phyloP scores from a whole-genome alignment of 352 stramenopile species.

The Albugo laibachii region DNA sequence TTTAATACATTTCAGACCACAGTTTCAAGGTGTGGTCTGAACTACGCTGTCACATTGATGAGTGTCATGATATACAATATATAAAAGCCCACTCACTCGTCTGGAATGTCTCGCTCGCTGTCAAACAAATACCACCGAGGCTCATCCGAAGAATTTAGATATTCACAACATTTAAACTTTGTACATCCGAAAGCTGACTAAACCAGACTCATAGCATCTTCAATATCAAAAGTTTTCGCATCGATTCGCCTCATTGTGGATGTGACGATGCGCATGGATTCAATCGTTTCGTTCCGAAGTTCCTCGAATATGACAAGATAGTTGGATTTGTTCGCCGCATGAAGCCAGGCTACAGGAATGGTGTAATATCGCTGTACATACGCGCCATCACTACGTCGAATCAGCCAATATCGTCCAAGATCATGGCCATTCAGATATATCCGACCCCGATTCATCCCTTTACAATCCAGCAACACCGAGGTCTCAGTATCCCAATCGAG shows the following conservation, averaged over 20 bases:
- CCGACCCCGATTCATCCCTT: conserved; percentile 33
- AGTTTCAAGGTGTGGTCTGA: no score
- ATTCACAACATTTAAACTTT: no score
- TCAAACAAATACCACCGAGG: no score
- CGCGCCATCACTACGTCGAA: conserved; percentile 18
- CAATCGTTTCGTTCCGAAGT: conserved; percentile 26
- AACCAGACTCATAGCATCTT: no score
- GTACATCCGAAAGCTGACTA: no score
- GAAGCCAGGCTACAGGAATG: conserved; percentile 32
- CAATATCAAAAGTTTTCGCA: no score
- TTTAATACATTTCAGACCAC: no score
- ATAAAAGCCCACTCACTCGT: no score
- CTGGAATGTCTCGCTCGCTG: no score
- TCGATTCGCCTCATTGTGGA: conserved; percentile 15
- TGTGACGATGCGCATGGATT: conserved; percentile 21
- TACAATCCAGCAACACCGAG: conserved; percentile 34
- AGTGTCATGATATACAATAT: no score
- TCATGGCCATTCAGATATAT: conserved; percentile 44
- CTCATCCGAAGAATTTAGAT: no score
- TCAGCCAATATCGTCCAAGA: conserved; percentile 45
- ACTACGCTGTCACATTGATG: no score
- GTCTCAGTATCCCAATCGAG: not conserved
- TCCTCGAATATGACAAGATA: conserved; percentile 49
- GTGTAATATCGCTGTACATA: conserved; percentile 56
- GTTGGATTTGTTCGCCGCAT: conserved; percentile 6